Evolutionary conservation across 1,139 yeast species (phyloP), one percentile per base, ranked within the genome.

Genomic region (Eremothecium gossypii): DNA sequence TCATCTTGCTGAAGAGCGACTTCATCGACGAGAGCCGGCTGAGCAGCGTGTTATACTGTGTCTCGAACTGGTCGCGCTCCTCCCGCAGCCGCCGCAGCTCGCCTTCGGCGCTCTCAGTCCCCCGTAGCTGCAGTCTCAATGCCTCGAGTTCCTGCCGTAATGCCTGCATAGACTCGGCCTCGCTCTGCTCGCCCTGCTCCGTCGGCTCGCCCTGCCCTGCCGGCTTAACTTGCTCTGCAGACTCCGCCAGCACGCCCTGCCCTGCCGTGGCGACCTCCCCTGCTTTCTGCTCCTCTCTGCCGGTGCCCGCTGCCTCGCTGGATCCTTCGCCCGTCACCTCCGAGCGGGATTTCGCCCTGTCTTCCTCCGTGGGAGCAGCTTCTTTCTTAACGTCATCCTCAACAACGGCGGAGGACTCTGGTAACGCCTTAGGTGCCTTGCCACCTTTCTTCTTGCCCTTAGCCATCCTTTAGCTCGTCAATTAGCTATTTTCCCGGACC

Each of bases 1-100:
- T 82, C 86, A 82, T 80, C 51, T 82, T 81, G 44, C 72, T 73
- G 58, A 83, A 83, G 2, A 82, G 73, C 0, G 83, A 67, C 55
- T 84, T 86, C 84, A 91, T 86, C 2, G 84, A 77, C 1, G 94
- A 76, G 28, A 91, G 68, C 57, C 84, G 76, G 49, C 79, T 81
- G 45, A 87, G 66, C 14, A 91, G 66, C n/a, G 73, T 70, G 50
- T 86, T 85, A 58, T 89, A 86, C 47, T 83, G 83, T 8, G 74
- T 71, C 51, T 83, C 83, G 27, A 77, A 71, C 30, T 77, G 76
- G 46, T 79, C 85, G 40, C 85, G 71, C 50, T 85, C 93, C 27
- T 65, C 63, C 33, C 69, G 71, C 17, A 70, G 62, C 9, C 55
- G 60, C 14, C 61, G 63, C 12, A 77, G 55, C 35, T 53, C 50